Evolutionary conservation across 1,284 basidiomycete genomes (phyloP).

Genomic region (Ustilago tritici): DNA sequence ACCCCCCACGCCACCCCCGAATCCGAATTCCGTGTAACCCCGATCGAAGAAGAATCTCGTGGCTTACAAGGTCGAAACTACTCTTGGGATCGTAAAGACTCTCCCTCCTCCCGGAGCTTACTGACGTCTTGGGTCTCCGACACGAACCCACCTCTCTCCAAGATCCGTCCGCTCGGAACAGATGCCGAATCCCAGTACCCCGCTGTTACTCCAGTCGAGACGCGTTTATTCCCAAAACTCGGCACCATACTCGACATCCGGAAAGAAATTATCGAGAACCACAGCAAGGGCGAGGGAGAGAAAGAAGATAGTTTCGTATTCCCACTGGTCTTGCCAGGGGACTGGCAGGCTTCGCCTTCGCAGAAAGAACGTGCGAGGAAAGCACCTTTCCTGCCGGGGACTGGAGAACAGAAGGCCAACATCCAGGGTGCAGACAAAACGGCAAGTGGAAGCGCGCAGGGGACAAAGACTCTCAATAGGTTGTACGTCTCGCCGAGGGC

Average conservation of each 20-base stretch:
- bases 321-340: slow-evolving; percentile 61
- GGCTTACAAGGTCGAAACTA: slow-evolving; percentile 49
- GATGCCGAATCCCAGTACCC: slow-evolving; percentile 29
- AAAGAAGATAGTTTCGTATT: slow-evolving; percentile 56
- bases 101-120: neutral
- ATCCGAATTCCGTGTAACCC: slow-evolving; percentile 47
- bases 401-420: slow-evolving; percentile 13
- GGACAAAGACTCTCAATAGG: slow-evolving; percentile 44
- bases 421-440: neutral
- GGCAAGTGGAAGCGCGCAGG: neutral
- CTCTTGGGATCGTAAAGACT: slow-evolving; percentile 54
- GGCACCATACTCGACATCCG: slow-evolving; percentile 46
- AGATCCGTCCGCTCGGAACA: slow-evolving; percentile 30
- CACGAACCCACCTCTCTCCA: slow-evolving; percentile 40
- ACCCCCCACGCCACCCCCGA: slow-evolving; percentile 22
- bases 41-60: slow-evolving; percentile 58
- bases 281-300: slow-evolving; percentile 1
- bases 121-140: slow-evolving; percentile 41
- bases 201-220: slow-evolving; percentile 55
- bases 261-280: slow-evolving; percentile 31
- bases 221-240: slow-evolving; percentile 39
- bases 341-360: slow-evolving; percentile 50
- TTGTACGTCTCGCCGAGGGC: slow-evolving; percentile 59
- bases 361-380: slow-evolving; percentile 40
- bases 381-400: slow-evolving; percentile 27